Percentiles rank a stretch among this genome's conserved stretches.
Conservation (phyloP, 2,329 filamentous ascomycete species). For the Delphinella strobiligena region DNA sequence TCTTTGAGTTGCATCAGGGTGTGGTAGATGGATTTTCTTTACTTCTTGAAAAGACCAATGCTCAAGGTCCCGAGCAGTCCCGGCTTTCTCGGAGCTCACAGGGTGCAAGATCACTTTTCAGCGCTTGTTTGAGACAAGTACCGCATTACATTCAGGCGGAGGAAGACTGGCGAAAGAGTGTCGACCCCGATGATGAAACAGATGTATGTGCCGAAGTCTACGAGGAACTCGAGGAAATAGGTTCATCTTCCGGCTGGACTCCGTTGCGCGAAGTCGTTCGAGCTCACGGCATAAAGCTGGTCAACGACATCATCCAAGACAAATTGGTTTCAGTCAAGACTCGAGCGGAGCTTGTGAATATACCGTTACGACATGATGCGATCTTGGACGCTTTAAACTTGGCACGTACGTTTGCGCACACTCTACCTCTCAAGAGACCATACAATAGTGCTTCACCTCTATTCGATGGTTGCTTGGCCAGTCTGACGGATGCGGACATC, state of each 20-base stretch:
- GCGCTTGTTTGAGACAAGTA: slow-evolving; percentile 26
- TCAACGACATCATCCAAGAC: slow-evolving; percentile 25
- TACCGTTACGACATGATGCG: slow-evolving; percentile 1
- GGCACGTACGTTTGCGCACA: slow-evolving; percentile 1
- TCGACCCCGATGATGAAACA: slow-evolving; percentile 20
- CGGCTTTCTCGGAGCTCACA: slow-evolving; percentile 13
- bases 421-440: slow-evolving; percentile 5
- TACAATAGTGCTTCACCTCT: slow-evolving; percentile 1
- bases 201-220: slow-evolving; percentile 28
- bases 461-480: slow-evolving; percentile 2
- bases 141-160: slow-evolving; percentile 29
- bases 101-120: slow-evolving; percentile 26
- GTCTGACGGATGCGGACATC: neutral
- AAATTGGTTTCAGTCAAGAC: slow-evolving; percentile 14
- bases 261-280: slow-evolving; percentile 28
- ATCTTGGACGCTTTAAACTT: neutral
- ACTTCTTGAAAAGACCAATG: slow-evolving; percentile 14
- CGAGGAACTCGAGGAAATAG: slow-evolving; percentile 26
- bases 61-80: too few species aligned
- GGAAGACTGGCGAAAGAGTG: slow-evolving; percentile 23
- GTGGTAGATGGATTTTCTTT: slow-evolving; percentile 8
- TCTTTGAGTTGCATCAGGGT: slow-evolving; percentile 8
- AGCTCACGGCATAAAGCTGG: slow-evolving; percentile 26
- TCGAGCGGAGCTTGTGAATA: slow-evolving; percentile 3
- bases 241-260: slow-evolving; percentile 25